These are phyloP conservation scores for Aspergillus hancockii DNA, from an alignment of 495 filamentous ascomycete genomes.

Conservation along the genomic window DNA sequence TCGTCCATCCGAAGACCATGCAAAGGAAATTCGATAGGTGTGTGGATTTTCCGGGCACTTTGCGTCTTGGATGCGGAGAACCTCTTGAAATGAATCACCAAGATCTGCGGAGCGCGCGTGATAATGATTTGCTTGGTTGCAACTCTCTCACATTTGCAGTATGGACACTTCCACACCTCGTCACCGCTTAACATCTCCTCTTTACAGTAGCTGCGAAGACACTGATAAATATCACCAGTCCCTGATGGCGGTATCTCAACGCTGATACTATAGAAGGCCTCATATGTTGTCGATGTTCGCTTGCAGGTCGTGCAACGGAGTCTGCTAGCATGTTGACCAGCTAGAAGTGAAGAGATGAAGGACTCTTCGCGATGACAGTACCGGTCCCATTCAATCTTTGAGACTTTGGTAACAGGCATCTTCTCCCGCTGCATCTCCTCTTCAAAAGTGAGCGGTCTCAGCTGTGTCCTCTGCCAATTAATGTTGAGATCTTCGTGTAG, in stretches of 20 bases:
- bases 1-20: slow-evolving; percentile 63
- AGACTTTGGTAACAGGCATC: slow-evolving; percentile 60
- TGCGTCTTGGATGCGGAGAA: slow-evolving; percentile 62
- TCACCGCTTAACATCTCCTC: slow-evolving; percentile 67
- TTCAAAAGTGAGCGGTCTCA: slow-evolving; percentile 58
- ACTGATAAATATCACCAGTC: slow-evolving; percentile 59
- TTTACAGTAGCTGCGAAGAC: slow-evolving; percentile 66
- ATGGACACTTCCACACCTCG: slow-evolving; percentile 70
- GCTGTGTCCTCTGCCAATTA: slow-evolving; percentile 58
- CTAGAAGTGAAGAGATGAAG: slow-evolving; percentile 67
- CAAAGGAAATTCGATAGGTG: slow-evolving; percentile 67
- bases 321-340: slow-evolving; percentile 67
- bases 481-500: slow-evolving; percentile 77
- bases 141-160: slow-evolving; percentile 66
- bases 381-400: slow-evolving; percentile 66
- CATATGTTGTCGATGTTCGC: slow-evolving; percentile 70
- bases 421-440: slow-evolving; percentile 66
- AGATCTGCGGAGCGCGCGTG: slow-evolving; percentile 67
- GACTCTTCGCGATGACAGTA: slow-evolving; percentile 69
- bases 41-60: slow-evolving; percentile 64
- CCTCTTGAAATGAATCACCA: slow-evolving; percentile 77
- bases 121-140: slow-evolving; percentile 75
- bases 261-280: slow-evolving; percentile 67
- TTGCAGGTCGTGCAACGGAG: slow-evolving; percentile 65
- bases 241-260: slow-evolving; percentile 62